Evolutionary conservation across 2,329 filamentous ascomycete species (phyloP).

Genomic region (Epichloe glyceriae): DNA sequence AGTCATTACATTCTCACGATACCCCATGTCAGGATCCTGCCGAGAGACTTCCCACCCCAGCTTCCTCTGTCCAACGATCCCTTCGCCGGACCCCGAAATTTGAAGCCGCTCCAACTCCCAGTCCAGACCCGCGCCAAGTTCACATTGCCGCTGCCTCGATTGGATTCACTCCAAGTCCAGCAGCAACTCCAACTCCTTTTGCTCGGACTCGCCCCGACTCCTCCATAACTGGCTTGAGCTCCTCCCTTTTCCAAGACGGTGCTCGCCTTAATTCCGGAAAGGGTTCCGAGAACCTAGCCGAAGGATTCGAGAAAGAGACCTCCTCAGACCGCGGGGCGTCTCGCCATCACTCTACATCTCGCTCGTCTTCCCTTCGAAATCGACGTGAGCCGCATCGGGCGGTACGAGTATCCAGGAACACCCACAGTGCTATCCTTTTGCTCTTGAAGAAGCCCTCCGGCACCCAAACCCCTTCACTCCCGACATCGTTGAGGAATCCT

Average conservation of each 20-base stretch:
- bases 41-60: slow-evolving; percentile 28
- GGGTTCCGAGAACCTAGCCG: slow-evolving; percentile 36
- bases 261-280: slow-evolving; percentile 16
- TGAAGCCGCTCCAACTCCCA: slow-evolving; percentile 29
- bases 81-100: slow-evolving; percentile 42
- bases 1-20: neutral
- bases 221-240: slow-evolving; percentile 27
- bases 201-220: slow-evolving; percentile 8
- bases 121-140: slow-evolving; percentile 28
- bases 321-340: slow-evolving; percentile 16
- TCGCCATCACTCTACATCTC: slow-evolving; percentile 12
- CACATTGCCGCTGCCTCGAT: slow-evolving; percentile 35
- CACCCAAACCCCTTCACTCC: slow-evolving; percentile 71
- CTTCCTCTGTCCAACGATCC: slow-evolving; percentile 31
- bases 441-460: slow-evolving; percentile 80
- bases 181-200: slow-evolving; percentile 7
- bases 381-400: slow-evolving; percentile 31
- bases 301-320: slow-evolving; percentile 29
- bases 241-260: slow-evolving; percentile 18
- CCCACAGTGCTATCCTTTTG: slow-evolving; percentile 85
- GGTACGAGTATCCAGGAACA: slow-evolving; percentile 65
- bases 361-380: slow-evolving; percentile 19
- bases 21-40: slow-evolving; percentile 8
- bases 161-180: slow-evolving; percentile 31
- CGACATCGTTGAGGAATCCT: slow-evolving; percentile 76